phyloP scores from a whole-genome alignment of 2,329 filamentous ascomycete genomes.

The Macrophomina phaseolina region DNA sequence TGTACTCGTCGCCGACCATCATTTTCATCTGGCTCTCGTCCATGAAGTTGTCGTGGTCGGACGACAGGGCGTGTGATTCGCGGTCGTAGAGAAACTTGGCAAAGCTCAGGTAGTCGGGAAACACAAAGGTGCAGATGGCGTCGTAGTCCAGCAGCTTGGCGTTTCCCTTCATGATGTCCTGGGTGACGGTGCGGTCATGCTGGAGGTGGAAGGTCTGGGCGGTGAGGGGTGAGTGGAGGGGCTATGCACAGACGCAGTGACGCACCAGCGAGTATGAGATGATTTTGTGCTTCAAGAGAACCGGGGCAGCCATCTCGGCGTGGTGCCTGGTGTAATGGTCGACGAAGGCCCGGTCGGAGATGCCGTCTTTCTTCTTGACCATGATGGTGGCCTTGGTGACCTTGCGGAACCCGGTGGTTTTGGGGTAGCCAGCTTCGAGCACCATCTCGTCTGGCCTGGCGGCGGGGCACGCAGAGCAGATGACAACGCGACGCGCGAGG shows the following conservation, averaged over 20 bases:
- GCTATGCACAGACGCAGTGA: slow-evolving; percentile 5
- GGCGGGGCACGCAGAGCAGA: not conserved
- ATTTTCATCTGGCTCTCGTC: slow-evolving; percentile 49
- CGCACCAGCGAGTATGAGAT: slow-evolving; percentile 54
- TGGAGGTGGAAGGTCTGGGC: slow-evolving; percentile 52
- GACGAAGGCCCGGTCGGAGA: slow-evolving; percentile 53
- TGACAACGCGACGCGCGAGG: not conserved
- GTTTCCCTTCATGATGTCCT: slow-evolving; percentile 54
- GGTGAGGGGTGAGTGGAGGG: slow-evolving; percentile 6
- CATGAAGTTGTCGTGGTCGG: slow-evolving; percentile 48
- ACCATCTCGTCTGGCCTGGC: slow-evolving; percentile 40
- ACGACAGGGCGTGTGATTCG: slow-evolving; percentile 47
- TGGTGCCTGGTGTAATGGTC: slow-evolving; percentile 54
- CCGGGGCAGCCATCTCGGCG: slow-evolving; percentile 51
- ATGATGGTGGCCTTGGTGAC: slow-evolving; percentile 54
- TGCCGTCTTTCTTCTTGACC: slow-evolving; percentile 54
- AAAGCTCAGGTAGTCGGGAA: slow-evolving; percentile 53
- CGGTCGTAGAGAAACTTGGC: slow-evolving; percentile 55
- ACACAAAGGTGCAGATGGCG: slow-evolving; percentile 56
- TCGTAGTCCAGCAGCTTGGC: slow-evolving; percentile 52
- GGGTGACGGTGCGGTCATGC: slow-evolving; percentile 51
- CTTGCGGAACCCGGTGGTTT: slow-evolving; percentile 53
- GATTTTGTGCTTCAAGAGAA: slow-evolving; percentile 51
- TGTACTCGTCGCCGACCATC: slow-evolving; percentile 55
- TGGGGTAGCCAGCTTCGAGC: slow-evolving; percentile 52